Evolutionary conservation across 1,284 basidiomycete genomes (phyloP), one percentile per base, ranked within the genome.

Genomic region (Coniferiporia weirii): DNA sequence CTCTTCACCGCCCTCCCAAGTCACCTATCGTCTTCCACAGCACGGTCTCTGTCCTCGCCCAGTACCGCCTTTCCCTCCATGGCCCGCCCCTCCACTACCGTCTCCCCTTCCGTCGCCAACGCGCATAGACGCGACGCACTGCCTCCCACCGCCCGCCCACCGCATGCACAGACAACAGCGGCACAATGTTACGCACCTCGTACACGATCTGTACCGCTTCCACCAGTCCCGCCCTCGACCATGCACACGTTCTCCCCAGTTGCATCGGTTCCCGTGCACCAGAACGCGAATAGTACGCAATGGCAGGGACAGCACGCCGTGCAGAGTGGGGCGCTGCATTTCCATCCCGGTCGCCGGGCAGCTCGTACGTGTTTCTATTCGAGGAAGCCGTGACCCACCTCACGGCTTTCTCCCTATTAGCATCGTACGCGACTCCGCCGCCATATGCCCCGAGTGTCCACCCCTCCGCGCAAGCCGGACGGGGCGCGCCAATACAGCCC

Each of bases 121-220:
- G 17, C 44, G 8, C 43, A 22, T 40, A 22, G 34, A 10, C 57
- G 51, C 10, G 4, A 12, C 27, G 43, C 57, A 53, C 57, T 48
- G 57, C 57, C 57, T 36, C 38, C 56, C 49, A 51, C 38, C n/a
- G 49, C 48, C 49, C 48, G 56, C 35, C 34, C 57, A 38, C 50
- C 50, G 51, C 17, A 22, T n/a, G 20, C 56, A 44, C 40, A 54
- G 19, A 34, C 17, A 22, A 50, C 13, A 38, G 49, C 49, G 7
- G 49, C 48, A 38, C 49, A 51, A 8, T 57, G 56, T 22, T 27
- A 38, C 17, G 57, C 57, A 10, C 57, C 57, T n/a, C 50, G 43
- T 10, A 13, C 48, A 15, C 12, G 15, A 22, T 32, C 54, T 15
- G 34, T 52, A 7, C 50, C 22, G 10, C 50, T 52, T 15, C 43